phyloP scores from a whole-genome alignment of 768 basidiomycete species.

The Boletus reticulatus region DNA sequence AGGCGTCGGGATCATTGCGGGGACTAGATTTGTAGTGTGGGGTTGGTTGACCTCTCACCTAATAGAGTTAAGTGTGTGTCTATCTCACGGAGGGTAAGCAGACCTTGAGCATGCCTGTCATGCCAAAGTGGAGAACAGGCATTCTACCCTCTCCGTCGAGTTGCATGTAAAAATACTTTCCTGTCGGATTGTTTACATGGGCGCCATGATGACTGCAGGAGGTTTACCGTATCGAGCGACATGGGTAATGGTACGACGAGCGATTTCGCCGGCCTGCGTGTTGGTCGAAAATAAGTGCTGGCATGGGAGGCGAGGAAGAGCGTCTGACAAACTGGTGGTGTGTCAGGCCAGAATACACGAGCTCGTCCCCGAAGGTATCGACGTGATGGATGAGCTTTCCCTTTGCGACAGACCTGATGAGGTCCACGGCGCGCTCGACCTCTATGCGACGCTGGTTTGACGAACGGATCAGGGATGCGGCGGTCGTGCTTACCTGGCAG shows the following conservation, averaged over 20 bases:
- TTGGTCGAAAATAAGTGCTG: conserved; percentile 4
- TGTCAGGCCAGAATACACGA: conserved; percentile 59
- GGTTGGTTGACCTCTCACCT: conserved; percentile 49
- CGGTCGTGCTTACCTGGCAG: conserved; percentile 36
- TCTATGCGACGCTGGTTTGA: conserved; percentile 37
- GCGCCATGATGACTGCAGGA: background rate
- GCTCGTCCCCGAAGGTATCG: conserved; percentile 55
- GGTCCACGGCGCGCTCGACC: conserved; percentile 63
- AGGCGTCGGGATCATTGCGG: conserved; percentile 40
- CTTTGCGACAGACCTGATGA: conserved; percentile 50
- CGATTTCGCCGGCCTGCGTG: conserved; percentile 51
- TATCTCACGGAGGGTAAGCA: background rate
- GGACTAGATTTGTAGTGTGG: conserved; percentile 49
- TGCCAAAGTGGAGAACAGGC: conserved; percentile 79
- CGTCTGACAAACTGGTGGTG: conserved; percentile 59
- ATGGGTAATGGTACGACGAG: conserved; percentile 44
- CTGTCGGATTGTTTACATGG: conserved; percentile 26
- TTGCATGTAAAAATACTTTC: conserved; percentile 66
- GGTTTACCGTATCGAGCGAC: conserved; percentile 54
- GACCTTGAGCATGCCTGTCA: conserved; percentile 83
- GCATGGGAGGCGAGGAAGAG: background rate
- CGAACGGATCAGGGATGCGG: background rate
- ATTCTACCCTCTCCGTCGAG: conserved; percentile 58
- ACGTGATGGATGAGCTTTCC: conserved; percentile 56
- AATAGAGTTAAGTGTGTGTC: background rate